These are phyloP conservation scores for Lachnellula arida DNA, from an alignment of 2,329 filamentous ascomycete genomes.

Conservation along the genomic window DNA sequence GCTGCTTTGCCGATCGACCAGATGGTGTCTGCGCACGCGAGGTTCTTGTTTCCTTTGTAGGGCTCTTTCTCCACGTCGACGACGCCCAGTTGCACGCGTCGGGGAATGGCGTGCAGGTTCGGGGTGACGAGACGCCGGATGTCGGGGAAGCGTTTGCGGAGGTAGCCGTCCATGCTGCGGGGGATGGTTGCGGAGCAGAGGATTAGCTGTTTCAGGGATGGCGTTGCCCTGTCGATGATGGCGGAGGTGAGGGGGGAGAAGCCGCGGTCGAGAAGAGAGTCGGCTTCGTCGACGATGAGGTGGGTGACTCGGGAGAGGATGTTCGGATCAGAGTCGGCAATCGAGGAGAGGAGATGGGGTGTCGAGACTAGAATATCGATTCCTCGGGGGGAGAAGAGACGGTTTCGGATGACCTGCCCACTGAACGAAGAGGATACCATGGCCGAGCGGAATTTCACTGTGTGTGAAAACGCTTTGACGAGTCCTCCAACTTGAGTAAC, in stretches of 20 bases:
- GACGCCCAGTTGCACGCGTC: conserved; percentile 88
- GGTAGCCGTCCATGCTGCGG: conserved; percentile 76
- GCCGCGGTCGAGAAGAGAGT: conserved; percentile 90
- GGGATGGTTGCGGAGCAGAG: conserved; percentile 97
- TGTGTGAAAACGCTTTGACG: conserved; percentile 78
- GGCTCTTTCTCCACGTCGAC: conserved; percentile 90
- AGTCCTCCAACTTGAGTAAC: conserved; percentile 81
- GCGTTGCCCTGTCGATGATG: conserved; percentile 75
- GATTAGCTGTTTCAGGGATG: conserved; percentile 79
- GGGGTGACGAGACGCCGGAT: conserved; percentile 87
- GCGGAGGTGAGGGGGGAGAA: conserved; percentile 79
- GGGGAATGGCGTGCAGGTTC: conserved; percentile 91
- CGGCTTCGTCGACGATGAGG: conserved; percentile 89
- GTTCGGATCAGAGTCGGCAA: conserved; percentile 85
- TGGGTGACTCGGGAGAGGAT: conserved; percentile 88
- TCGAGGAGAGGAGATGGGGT: conserved; percentile 82
- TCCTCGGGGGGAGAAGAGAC: conserved; percentile 73
- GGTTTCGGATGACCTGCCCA: conserved; percentile 74
- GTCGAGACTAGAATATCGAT: conserved; percentile 85
- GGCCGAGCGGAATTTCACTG: conserved; percentile 79
- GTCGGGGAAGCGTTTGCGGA: conserved; percentile 76
- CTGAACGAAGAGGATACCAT: conserved; percentile 75
- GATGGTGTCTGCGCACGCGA: conserved; percentile 92
- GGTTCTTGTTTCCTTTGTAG: conserved; percentile 85
- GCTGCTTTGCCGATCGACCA: conserved; percentile 85